phyloP scores from a whole-genome alignment of 495 filamentous ascomycete species.

The Xylaria castorea region DNA sequence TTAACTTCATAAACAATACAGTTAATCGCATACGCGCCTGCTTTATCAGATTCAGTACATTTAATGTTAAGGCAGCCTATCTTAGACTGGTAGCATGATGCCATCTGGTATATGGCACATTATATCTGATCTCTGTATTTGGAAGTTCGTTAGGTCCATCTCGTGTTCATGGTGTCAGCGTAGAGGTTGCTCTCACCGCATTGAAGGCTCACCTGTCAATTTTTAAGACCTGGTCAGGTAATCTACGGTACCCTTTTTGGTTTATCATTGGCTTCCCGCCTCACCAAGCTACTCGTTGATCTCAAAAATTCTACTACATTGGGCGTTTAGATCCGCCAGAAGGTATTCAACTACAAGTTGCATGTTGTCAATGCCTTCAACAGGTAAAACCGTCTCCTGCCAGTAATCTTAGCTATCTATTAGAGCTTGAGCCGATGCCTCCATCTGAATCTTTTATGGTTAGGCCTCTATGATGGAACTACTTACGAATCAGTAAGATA shows the following conservation, averaged over 20 bases:
- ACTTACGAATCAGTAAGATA: neutral
- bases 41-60: no score
- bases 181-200: no score
- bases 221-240: no score
- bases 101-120: no score
- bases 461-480: neutral
- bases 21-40: no score
- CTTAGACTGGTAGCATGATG: no score
- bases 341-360: neutral
- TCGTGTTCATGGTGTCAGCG: no score
- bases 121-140: no score
- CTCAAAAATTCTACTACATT: neutral
- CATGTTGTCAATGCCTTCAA: neutral
- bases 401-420: neutral
- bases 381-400: neutral
- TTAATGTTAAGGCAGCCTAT: no score
- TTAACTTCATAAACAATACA: no score
- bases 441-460: neutral
- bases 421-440: neutral
- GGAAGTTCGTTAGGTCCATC: no score
- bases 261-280: neutral
- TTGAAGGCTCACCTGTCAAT: no score
- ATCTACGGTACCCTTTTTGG: neutral
- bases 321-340: neutral
- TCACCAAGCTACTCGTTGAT: neutral